Evolutionary conservation across 2,329 filamentous ascomycete genomes (phyloP).

Genomic region (Lecanicillium sp.): DNA sequence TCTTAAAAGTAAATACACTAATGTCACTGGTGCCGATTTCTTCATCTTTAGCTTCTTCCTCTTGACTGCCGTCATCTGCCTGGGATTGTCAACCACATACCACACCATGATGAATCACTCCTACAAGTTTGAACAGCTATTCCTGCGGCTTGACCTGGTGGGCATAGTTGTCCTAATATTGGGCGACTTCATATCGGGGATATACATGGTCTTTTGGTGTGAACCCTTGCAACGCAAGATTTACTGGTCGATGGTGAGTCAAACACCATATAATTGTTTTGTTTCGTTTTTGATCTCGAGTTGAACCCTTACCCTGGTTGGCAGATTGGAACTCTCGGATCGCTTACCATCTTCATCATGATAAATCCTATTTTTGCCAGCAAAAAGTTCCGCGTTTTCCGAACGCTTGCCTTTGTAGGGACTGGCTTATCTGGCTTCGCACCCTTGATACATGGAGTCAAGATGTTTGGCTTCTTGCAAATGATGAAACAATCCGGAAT

Average conservation of each 20-base stretch:
- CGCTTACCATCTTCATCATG: conserved; percentile 23
- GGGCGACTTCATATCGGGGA: conserved; percentile 15
- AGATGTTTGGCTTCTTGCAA: conserved; percentile 23
- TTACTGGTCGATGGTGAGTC: conserved; percentile 20
- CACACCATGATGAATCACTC: conserved; percentile 18
- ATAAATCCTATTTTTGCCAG: conserved; percentile 24
- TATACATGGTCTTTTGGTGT: conserved; percentile 21
- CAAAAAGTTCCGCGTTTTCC: conserved; percentile 21
- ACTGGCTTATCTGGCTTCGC: conserved; percentile 27
- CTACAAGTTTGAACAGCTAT: conserved; percentile 12
- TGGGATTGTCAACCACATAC: conserved; percentile 14
- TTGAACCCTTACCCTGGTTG: conserved; percentile 8
- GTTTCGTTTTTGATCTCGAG: conserved; percentile 4
- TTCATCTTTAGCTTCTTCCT: conserved; percentile 15
- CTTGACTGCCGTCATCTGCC: conserved; percentile 13
- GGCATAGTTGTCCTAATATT: conserved; percentile 16
- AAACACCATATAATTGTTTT: conserved; percentile 7
- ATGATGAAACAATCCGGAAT: conserved; percentile 18
- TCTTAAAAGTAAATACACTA: conserved; percentile 13
- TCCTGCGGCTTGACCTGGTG: conserved; percentile 14
- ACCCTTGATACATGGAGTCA: conserved; percentile 28
- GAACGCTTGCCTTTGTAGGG: conserved; percentile 24
- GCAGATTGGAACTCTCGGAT: conserved; percentile 13
- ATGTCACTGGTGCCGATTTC: conserved; percentile 12
- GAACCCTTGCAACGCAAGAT: conserved; percentile 15